Base-by-base conservation (phyloP, 2,329 filamentous ascomycete species). In the Coniochaeta pulveracea region DNA sequence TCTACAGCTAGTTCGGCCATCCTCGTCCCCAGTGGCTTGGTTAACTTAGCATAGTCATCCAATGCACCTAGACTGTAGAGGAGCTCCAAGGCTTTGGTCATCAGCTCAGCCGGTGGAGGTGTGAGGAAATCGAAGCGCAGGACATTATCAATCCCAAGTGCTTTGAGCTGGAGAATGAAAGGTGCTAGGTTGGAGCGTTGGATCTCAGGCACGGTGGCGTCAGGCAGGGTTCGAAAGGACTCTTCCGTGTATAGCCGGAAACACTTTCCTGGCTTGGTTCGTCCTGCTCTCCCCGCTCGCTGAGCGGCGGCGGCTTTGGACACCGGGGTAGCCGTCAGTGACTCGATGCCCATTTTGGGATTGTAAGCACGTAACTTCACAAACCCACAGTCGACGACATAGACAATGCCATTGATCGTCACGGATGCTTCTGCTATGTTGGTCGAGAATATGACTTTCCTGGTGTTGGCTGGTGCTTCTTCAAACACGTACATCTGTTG, bases 391-490 rank as follows among this genome's bases (percentile, higher is more conserved):
- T 98, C 91, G 32, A 96, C 63, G 5, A 98, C 89, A 48, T 85
- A 93, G 35, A 86, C 78, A 39, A 96, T 88, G 3, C 85, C 86
- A 34, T 91, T 80, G 36, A 96, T 93, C 11, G 91, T 96, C 26
- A 98, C 81, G 2, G 85, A 94, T 4, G 91, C 89, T 61, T 98
- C 91, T 10, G 91, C 86, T 42, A 96, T 95, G 51, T 96, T 96
- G 37, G 91, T 96, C 4, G 85, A 81, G 43, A 95, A 79, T 22
- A 98, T 83, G 24, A 95, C 82, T 51, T 96, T 96, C 26, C 91
- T 73, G 2, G 79, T 88, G 38, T 88, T 80, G 39, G 84, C 77
- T 0, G 84, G 76, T 2, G 86, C 64, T 34, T 81, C 76, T 46
- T 94, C 85, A 51, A 96, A 96, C 25, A 96, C 81, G 43, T 88